These are phyloP conservation scores for Urtica urens DNA, from an alignment of 306 rosid species.

Conservation along the genomic window DNA sequence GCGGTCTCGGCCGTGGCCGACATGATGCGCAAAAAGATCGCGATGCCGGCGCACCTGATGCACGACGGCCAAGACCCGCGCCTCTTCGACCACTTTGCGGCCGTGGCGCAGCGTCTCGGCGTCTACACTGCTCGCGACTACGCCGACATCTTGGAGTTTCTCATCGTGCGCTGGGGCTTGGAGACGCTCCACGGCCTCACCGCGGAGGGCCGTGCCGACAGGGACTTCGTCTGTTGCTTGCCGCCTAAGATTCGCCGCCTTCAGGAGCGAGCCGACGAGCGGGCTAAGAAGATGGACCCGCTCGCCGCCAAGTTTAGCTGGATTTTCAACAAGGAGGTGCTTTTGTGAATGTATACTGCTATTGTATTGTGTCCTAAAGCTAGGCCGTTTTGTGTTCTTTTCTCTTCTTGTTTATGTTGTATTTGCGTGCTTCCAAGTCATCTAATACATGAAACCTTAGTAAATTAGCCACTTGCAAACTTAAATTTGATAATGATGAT, in stretches of 20 bases:
- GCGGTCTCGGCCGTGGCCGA: slow-evolving; percentile 6
- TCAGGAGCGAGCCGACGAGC: slow-evolving; percentile 17
- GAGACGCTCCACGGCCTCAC: slow-evolving; percentile 14
- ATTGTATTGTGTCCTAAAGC: too few species aligned
- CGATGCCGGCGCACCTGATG: slow-evolving; percentile 19
- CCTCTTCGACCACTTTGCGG: slow-evolving; percentile 15
- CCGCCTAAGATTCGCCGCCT: slow-evolving; percentile 14
- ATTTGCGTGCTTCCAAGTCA: too few species aligned
- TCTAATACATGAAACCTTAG: too few species aligned
- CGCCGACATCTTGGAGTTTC: slow-evolving; percentile 12
- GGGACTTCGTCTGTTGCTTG: slow-evolving; percentile 12
- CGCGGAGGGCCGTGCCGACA: background rate
- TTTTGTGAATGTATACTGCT: slow-evolving; percentile 1
- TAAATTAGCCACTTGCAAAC: too few species aligned
- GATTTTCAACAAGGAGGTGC: slow-evolving; percentile 13
- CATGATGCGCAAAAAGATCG: slow-evolving; percentile 18
- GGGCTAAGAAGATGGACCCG: slow-evolving; percentile 12
- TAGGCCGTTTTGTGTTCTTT: too few species aligned
- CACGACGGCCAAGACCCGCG: slow-evolving; percentile 11
- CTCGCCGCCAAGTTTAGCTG: slow-evolving; percentile 12
- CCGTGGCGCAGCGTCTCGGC: slow-evolving; percentile 11
- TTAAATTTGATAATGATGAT: too few species aligned
- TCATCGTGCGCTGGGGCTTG: slow-evolving; percentile 12
- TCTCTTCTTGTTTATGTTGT: too few species aligned
- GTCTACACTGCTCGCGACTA: slow-evolving; percentile 11